Conservation (phyloP, 768 basidiomycete species). For the Suillus subalutaceus region DNA sequence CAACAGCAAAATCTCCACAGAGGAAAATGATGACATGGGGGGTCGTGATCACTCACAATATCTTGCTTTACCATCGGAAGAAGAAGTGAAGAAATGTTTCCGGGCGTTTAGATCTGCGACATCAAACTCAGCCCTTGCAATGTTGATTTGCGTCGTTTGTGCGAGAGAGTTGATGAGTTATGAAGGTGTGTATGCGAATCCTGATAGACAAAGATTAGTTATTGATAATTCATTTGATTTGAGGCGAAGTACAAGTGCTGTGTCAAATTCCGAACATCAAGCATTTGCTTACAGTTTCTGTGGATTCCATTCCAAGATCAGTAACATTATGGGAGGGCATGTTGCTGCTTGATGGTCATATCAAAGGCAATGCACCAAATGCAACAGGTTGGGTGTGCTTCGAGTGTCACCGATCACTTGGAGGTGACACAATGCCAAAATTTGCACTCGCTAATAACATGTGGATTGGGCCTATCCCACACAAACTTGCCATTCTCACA, state of each 20-base stretch:
- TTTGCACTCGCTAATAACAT: conserved; percentile 40
- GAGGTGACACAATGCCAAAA: not conserved
- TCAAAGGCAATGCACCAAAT: not conserved
- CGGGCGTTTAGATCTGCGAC: not conserved
- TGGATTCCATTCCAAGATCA: too few species aligned
- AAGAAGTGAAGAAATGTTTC: not conserved
- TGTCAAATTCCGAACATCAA: too few species aligned
- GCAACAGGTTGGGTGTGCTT: not conserved
- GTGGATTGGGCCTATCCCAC: conserved; percentile 41
- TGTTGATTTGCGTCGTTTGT: not conserved
- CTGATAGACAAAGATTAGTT: too few species aligned
- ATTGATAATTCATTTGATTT: too few species aligned
- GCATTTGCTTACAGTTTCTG: too few species aligned
- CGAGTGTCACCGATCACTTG: not conserved
- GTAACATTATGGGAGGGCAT: not conserved
- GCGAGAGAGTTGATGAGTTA: not conserved
- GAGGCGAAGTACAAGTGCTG: too few species aligned
- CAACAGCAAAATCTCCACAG: too few species aligned
- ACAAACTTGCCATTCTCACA: conserved; percentile 28
- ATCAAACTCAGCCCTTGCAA: not conserved
- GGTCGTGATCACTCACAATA: not conserved
- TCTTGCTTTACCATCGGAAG: not conserved
- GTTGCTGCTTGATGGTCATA: not conserved
- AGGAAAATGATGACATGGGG: not conserved
- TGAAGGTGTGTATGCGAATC: not conserved